phyloP scores from a whole-genome alignment of 2,329 filamentous ascomycete species.

The Penicillium sp. region DNA sequence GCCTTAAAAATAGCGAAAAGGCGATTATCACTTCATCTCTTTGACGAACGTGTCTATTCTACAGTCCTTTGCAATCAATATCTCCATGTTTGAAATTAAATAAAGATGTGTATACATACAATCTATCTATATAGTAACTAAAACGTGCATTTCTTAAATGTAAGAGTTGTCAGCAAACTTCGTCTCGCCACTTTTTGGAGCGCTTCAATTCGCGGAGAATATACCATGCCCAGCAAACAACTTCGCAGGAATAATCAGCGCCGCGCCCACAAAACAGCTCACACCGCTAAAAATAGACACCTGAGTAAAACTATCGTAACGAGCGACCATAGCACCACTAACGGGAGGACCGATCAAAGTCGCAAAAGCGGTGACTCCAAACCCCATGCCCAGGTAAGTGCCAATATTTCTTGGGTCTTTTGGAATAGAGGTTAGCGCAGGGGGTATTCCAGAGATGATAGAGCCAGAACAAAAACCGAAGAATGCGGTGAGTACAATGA shows the following conservation, averaged over 20 bases:
- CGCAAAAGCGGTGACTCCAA: conserved; percentile 38
- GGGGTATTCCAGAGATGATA: conserved; percentile 24
- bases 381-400: conserved; percentile 20
- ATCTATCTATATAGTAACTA: too few relatives aligned
- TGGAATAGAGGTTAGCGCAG: conserved; percentile 14
- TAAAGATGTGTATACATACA: too few relatives aligned
- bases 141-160: too few relatives aligned
- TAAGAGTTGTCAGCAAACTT: too few relatives aligned
- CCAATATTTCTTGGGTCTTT: conserved; percentile 17
- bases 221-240: conserved; percentile 4
- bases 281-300: conserved; percentile 29
- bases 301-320: conserved; percentile 38
- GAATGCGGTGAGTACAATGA: conserved; percentile 27
- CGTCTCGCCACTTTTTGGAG: too few relatives aligned
- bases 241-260: conserved; percentile 4
- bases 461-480: conserved; percentile 33
- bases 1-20: too few relatives aligned
- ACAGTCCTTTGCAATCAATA: too few relatives aligned
- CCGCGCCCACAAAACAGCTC: conserved; percentile 24
- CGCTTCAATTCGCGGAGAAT: too few relatives aligned
- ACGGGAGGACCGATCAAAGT: conserved; percentile 48
- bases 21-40: too few relatives aligned
- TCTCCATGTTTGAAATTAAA: too few relatives aligned
- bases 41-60: too few relatives aligned
- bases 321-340: conserved; percentile 42